These are phyloP conservation scores for Phytophthora sansomeana DNA, from an alignment of 352 stramenopile genomes.

Conservation along the genomic window DNA sequence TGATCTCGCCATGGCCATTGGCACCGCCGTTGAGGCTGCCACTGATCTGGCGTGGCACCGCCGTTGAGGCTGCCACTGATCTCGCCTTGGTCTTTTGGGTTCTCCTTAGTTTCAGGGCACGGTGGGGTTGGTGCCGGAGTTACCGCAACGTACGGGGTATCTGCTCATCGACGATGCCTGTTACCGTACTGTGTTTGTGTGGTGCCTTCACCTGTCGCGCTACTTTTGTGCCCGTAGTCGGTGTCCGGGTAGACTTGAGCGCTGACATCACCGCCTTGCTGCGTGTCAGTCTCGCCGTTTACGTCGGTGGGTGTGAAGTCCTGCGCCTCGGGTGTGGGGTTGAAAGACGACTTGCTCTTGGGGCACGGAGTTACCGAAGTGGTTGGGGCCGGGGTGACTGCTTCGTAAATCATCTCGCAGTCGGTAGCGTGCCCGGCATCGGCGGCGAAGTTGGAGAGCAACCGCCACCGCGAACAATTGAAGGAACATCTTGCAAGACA, in stretches of 20 bases:
- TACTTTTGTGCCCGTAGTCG: not conserved
- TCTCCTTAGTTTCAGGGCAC: not conserved
- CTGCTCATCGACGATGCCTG: not conserved
- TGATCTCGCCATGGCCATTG: no score
- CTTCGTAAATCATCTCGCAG: conserved; percentile 32
- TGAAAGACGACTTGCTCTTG: not conserved
- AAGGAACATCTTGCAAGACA: conserved; percentile 38
- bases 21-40: conserved; percentile 3
- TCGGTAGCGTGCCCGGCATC: conserved; percentile 8
- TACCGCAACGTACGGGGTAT: not conserved
- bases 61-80: not conserved
- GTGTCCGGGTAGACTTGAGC: not conserved
- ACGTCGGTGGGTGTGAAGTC: conserved; percentile 1
- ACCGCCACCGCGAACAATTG: conserved; percentile 29
- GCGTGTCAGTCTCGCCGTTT: conserved; percentile 1
- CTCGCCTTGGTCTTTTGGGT: not conserved
- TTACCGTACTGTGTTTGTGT: not conserved
- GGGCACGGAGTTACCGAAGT: conserved; percentile 5
- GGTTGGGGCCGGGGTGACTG: conserved; percentile 4
- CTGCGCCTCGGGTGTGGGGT: not conserved
- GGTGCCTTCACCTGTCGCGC: not conserved
- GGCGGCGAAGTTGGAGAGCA: conserved; percentile 21
- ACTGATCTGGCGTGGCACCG: not conserved
- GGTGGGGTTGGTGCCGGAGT: no score
- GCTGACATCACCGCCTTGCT: not conserved